Percentiles rank a stretch among this genome's conserved stretches.
phyloP scores from a whole-genome alignment of 352 stramenopile species.

The Peronospora tabacina region DNA sequence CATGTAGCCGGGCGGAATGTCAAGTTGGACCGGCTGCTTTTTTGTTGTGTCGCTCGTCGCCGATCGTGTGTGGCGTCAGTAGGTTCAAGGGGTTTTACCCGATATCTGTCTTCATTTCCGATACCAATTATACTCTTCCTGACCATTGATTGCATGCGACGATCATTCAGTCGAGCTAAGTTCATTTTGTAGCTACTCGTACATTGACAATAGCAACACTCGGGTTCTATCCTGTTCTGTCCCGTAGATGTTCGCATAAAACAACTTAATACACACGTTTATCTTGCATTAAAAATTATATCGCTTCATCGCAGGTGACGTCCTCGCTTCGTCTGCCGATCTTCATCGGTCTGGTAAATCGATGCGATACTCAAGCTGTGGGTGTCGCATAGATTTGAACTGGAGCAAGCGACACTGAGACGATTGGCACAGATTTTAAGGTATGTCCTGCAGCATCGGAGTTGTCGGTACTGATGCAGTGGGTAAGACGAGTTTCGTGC shows the following conservation, averaged over 20 bases:
- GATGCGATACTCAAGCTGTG: too few relatives aligned
- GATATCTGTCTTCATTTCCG: not conserved
- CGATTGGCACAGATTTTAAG: not conserved
- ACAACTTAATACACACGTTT: not conserved
- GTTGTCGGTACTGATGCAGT: slow-evolving; percentile 37
- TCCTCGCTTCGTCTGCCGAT: slow-evolving; percentile 11
- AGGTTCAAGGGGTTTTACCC: not conserved
- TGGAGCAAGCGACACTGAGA: not conserved
- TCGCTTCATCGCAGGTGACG: slow-evolving; percentile 6
- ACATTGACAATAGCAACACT: slow-evolving; percentile 1
- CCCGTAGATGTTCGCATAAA: too few relatives aligned
- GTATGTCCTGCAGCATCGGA: slow-evolving; percentile 24
- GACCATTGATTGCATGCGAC: not conserved
- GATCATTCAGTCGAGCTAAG: too few relatives aligned
- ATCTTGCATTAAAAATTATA: slow-evolving; percentile 1
- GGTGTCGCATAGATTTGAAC: slow-evolving; percentile 8
- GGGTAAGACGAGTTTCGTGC: slow-evolving; percentile 46
- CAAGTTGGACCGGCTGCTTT: slow-evolving; percentile 10
- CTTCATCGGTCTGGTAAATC: slow-evolving; percentile 3
- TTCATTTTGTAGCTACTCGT: not conserved
- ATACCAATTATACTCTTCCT: slow-evolving; percentile 13
- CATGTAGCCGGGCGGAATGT: slow-evolving; percentile 10
- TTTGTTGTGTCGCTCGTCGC: slow-evolving; percentile 11
- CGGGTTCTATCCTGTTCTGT: not conserved
- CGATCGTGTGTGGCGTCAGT: slow-evolving; percentile 15